Evolutionary conservation across 208 protist species (phyloP), one percentile per base, ranked within the genome.

Genomic region (Novymonas esmeraldas): DNA sequence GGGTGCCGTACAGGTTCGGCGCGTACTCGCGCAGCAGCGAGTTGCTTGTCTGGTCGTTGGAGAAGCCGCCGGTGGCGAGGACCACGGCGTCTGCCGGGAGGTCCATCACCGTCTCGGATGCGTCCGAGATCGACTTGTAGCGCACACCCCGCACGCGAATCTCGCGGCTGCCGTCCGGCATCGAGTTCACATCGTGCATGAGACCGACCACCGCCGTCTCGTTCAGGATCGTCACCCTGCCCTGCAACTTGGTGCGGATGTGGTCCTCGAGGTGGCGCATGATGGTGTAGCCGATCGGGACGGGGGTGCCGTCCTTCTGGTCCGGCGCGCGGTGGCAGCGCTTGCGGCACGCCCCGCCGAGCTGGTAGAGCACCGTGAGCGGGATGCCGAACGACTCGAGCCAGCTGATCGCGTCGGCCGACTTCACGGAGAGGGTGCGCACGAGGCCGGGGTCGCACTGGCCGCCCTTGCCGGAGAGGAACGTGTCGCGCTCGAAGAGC

Each of bases 31-130:
- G 51, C 34, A 98, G 68, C n/a, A 98, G 73, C 9, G 90, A 94
- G 42, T 63, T 63, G 31, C 41, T 24, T 6, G 58, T 73, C 36
- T 76, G 63, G 63, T 93, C 84, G 66, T 89, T 84, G 45, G 76
- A 85, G 68, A 90, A 98, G 38, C 95, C 95, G 52, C 95, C 95
- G 10, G 93, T 96, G 31, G 93, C 79, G 50, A 98, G 81, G 51
- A 98, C 79, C 14, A 97, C 89, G 41, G 92, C 73, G 64, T 92
- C 85, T 10, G 75, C 81, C 10, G 52, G 55, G 24, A 91, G 64
- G 11, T 73, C 64, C 64, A 89, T 78, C n/a, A 56, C 67, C 22
- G 29, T 49, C 10, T 41, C 70, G 13, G 46, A 33, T 28, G 56
- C 57, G 61, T 73, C 63, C 13, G 67, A 58, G 11, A 64, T 24